These are phyloP conservation scores for Fusarium sp. DNA, from an alignment of 2,329 filamentous ascomycete species.

Conservation along the genomic window DNA sequence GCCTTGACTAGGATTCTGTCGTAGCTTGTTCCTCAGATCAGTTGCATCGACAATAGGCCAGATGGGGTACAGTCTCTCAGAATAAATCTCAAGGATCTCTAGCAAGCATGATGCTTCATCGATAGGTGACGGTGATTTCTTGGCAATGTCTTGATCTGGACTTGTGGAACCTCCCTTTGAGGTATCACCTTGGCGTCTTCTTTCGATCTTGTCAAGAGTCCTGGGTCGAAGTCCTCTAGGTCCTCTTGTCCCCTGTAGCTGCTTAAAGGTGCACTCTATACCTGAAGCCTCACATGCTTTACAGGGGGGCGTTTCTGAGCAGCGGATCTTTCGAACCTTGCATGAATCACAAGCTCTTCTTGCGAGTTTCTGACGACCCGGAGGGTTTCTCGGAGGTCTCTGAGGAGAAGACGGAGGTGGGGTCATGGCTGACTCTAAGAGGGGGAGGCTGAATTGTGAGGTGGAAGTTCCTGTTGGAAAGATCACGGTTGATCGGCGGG, in stretches of 20 bases:
- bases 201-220: constrained; percentile 59
- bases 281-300: constrained; percentile 59
- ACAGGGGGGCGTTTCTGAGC: constrained; percentile 62
- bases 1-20: constrained; percentile 49
- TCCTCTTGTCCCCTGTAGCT: constrained; percentile 59
- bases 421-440: constrained; percentile 24
- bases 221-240: constrained; percentile 61
- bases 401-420: constrained; percentile 29
- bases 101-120: constrained; percentile 48
- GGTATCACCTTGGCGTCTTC: constrained; percentile 33
- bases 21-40: constrained; percentile 56
- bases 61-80: constrained; percentile 64
- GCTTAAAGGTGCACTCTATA: constrained; percentile 65
- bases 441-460: background rate
- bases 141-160: constrained; percentile 10
- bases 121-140: constrained; percentile 25
- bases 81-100: constrained; percentile 59
- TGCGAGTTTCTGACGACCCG: constrained; percentile 40
- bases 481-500: constrained; percentile 1
- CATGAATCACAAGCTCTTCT: constrained; percentile 64
- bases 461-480: background rate
- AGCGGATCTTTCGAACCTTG: constrained; percentile 66
- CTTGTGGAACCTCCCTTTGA: constrained; percentile 19
- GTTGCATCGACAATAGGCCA: constrained; percentile 65
- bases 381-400: constrained; percentile 35